Evolutionary conservation across 345 rosid species (phyloP).

Genomic region (Camelina hispida): DNA sequence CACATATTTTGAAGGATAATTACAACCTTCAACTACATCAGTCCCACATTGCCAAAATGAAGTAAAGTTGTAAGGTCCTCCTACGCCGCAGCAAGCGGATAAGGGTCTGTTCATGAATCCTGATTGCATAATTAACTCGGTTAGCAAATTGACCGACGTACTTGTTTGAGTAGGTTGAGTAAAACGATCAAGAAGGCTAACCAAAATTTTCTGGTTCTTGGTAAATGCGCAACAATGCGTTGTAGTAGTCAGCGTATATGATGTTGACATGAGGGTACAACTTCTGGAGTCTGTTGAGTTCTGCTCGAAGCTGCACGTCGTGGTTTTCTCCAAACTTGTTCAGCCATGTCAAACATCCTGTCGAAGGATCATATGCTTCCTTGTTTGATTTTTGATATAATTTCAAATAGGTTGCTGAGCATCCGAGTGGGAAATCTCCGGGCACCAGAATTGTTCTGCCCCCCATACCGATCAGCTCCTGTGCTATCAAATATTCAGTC

Average conservation of each 20-base stretch:
- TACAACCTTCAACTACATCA: slow-evolving; percentile 29
- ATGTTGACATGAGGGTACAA: slow-evolving; percentile 50
- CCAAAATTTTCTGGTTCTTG: slow-evolving; percentile 49
- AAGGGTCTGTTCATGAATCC: slow-evolving; percentile 42
- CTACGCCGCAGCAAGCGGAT: slow-evolving; percentile 50
- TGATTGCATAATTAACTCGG: neutral
- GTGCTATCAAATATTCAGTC: neutral
- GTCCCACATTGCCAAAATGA: slow-evolving; percentile 28
- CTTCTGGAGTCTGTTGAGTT: slow-evolving; percentile 32
- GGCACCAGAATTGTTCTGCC: slow-evolving; percentile 58
- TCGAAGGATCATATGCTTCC: slow-evolving; percentile 47
- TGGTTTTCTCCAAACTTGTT: slow-evolving; percentile 51
- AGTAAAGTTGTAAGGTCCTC: slow-evolving; percentile 49
- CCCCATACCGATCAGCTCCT: slow-evolving; percentile 57
- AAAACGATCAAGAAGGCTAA: slow-evolving; percentile 22
- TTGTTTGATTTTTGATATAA: slow-evolving; percentile 34
- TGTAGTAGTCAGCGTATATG: slow-evolving; percentile 54
- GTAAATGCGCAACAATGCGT: slow-evolving; percentile 19
- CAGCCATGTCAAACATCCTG: slow-evolving; percentile 53
- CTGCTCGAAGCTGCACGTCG: slow-evolving; percentile 43
- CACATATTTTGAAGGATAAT: slow-evolving; percentile 46
- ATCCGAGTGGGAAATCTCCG: slow-evolving; percentile 52
- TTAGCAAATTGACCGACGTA: neutral
- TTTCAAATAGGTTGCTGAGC: slow-evolving; percentile 41
- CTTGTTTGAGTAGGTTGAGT: neutral